Base-by-base conservation (phyloP, 2,329 filamentous ascomycete species). In the Hypoxylon sp. region DNA sequence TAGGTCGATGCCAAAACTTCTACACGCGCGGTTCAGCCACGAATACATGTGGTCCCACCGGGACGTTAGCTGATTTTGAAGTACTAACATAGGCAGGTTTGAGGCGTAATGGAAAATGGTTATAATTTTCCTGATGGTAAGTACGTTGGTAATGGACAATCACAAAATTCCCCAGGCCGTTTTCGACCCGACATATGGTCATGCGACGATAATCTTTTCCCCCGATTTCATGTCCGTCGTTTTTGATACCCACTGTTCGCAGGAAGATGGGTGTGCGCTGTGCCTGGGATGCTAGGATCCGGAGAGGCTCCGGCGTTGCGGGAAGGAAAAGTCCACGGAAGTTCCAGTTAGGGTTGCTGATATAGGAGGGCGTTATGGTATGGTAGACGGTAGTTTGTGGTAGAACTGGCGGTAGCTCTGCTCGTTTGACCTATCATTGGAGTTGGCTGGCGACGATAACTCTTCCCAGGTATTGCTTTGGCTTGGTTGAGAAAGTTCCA, bases 61-160 rank as follows among this genome's bases (percentile, higher is more conserved):
- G 46, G 44, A 49, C 32, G 32, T 30, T 11, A 44, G 30, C 33
- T 38, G 61, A 51, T 60, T 65, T 67, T 56, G 59, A 50, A 68
- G 59, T 59, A 73, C 73, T 75, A 73, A 75, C 67, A 62, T 48
- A 53, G 50, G 32, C 64, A 75, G 72, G 46, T 69, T 53, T 48
- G 33, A 62, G 26, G 49, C 49, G 18, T 57, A 22, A 50, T 56
- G 40, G 40, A 42, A 42, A 32, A 48, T 32, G 32, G 28, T 32
- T 59, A 26, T 50, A 33, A 45, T 38, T 58, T 62, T 64, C 38
- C 30, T 51, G 50, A 69, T 44, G 72, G 72, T 74, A 74, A 73
- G 72, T 49, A 33, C 52, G 30, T 61, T 49, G 55, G 49, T 55
- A 45, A 64, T 40, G 33, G 46, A 55, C 33, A 22, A 56, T 51